These are phyloP conservation scores for Fusarium sp. DNA, from an alignment of 2,329 filamentous ascomycete genomes.

Conservation along the genomic window DNA sequence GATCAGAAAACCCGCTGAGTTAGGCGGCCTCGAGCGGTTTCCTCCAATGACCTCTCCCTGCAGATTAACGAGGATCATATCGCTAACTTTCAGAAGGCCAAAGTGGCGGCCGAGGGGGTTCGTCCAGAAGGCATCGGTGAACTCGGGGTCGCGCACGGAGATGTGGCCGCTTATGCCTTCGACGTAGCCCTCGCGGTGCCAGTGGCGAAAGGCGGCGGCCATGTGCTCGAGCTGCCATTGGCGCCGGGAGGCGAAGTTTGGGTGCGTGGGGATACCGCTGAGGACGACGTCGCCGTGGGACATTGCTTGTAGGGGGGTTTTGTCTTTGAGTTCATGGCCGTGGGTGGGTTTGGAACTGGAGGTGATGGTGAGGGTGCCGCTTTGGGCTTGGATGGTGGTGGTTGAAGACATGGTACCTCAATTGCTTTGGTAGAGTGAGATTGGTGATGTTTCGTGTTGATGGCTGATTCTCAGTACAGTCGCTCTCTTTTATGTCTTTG, in stretches of 20 bases:
- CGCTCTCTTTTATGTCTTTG: background rate
- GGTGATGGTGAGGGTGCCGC: slow-evolving; percentile 15
- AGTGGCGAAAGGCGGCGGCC: slow-evolving; percentile 74
- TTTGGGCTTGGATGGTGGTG: background rate
- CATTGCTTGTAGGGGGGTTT: slow-evolving; percentile 41
- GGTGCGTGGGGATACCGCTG: slow-evolving; percentile 37
- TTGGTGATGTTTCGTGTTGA: rapidly evolving
- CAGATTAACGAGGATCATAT: slow-evolving; percentile 73
- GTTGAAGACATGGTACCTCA: background rate
- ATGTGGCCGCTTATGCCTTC: slow-evolving; percentile 78
- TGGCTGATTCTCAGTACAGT: rapidly evolving
- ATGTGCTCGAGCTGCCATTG: slow-evolving; percentile 64
- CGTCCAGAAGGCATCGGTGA: slow-evolving; percentile 70
- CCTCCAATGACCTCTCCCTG: slow-evolving; percentile 71
- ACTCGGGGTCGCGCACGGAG: slow-evolving; percentile 70
- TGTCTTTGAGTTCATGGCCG: slow-evolving; percentile 36
- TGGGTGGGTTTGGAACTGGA: slow-evolving; percentile 20
- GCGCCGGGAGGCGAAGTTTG: slow-evolving; percentile 39
- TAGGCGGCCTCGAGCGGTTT: slow-evolving; percentile 67
- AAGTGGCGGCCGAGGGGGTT: slow-evolving; percentile 74
- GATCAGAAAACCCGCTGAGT: slow-evolving; percentile 75
- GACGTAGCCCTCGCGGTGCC: slow-evolving; percentile 70
- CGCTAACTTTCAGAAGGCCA: slow-evolving; percentile 69
- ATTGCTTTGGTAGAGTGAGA: too few species aligned
- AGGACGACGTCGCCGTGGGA: slow-evolving; percentile 40